These are phyloP conservation scores for Mytilinidion resinicola DNA, from an alignment of 495 filamentous ascomycete genomes.

Conservation along the genomic window DNA sequence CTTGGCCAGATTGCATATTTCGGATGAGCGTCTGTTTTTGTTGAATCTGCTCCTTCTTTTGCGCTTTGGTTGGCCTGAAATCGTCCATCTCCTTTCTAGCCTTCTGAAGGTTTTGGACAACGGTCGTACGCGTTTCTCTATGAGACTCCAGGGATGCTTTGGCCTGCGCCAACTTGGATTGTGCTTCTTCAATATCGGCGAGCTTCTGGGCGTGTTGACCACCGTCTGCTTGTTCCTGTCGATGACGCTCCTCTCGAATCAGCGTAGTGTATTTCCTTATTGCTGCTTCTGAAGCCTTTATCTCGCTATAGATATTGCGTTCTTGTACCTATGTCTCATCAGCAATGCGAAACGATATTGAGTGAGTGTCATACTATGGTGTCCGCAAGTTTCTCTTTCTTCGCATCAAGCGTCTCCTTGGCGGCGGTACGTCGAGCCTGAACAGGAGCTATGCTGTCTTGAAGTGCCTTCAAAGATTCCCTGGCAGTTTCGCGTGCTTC, in stretches of 20 bases:
- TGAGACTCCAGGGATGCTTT: slow-evolving; percentile 36
- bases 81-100: slow-evolving; percentile 35
- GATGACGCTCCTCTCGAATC: slow-evolving; percentile 25
- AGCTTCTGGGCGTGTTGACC: slow-evolving; percentile 31
- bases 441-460: slow-evolving; percentile 37
- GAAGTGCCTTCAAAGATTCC: slow-evolving; percentile 31
- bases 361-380: not conserved
- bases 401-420: slow-evolving; percentile 35
- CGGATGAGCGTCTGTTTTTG: slow-evolving; percentile 43
- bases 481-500: slow-evolving; percentile 32
- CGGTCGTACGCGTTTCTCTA: not conserved
- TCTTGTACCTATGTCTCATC: slow-evolving; percentile 37
- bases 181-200: slow-evolving; percentile 44
- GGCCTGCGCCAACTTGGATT: slow-evolving; percentile 42
- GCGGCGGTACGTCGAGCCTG: slow-evolving; percentile 35
- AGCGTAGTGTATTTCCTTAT: slow-evolving; percentile 36
- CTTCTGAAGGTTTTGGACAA: slow-evolving; percentile 28
- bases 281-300: slow-evolving; percentile 31
- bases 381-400: slow-evolving; percentile 13
- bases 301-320: slow-evolving; percentile 39
- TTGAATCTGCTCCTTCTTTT: slow-evolving; percentile 37
- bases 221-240: slow-evolving; percentile 32
- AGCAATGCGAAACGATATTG: not conserved
- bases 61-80: slow-evolving; percentile 27
- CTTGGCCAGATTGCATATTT: slow-evolving; percentile 48